These are phyloP conservation scores for Yamadazyma kanchanaburiensis DNA, from an alignment of 1,139 yeast species.

Conservation along the genomic window DNA sequence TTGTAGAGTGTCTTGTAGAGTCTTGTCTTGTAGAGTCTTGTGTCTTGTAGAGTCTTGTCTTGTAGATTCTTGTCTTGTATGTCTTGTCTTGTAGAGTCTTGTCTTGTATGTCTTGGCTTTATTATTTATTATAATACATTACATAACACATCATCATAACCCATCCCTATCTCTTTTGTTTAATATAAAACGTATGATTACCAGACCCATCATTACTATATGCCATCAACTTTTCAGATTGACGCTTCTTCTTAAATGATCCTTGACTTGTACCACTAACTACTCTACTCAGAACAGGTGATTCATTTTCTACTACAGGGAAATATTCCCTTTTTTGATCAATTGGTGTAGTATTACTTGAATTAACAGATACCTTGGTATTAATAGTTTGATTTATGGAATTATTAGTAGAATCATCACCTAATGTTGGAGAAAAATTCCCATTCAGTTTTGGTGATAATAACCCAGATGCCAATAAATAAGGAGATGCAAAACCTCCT, in stretches of 20 bases:
- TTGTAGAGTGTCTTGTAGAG: no score
- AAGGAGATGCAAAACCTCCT: slow-evolving; percentile 59
- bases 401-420: slow-evolving; percentile 8
- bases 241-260: slow-evolving; percentile 22
- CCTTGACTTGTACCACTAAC: slow-evolving; percentile 26
- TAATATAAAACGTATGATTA: slow-evolving; percentile 38
- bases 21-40: no score
- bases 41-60: no score
- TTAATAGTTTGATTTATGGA: slow-evolving; percentile 6
- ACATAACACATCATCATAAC: slow-evolving; percentile 1
- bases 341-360: slow-evolving; percentile 12
- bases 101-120: neutral
- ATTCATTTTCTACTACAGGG: slow-evolving; percentile 8
- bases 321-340: slow-evolving; percentile 13
- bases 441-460: slow-evolving; percentile 40
- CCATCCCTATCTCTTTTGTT: slow-evolving; percentile 27
- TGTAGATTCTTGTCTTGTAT: no score
- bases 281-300: slow-evolving; percentile 16
- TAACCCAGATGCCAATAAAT: slow-evolving; percentile 54
- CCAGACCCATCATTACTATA: slow-evolving; percentile 44
- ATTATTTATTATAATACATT: slow-evolving; percentile 1
- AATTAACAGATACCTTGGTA: slow-evolving; percentile 6
- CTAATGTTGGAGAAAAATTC: slow-evolving; percentile 18
- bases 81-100: no score
- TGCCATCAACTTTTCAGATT: slow-evolving; percentile 35